Evolutionary conservation across 1,139 yeast genomes (phyloP).

Genomic region (Kodamaea sp.): DNA sequence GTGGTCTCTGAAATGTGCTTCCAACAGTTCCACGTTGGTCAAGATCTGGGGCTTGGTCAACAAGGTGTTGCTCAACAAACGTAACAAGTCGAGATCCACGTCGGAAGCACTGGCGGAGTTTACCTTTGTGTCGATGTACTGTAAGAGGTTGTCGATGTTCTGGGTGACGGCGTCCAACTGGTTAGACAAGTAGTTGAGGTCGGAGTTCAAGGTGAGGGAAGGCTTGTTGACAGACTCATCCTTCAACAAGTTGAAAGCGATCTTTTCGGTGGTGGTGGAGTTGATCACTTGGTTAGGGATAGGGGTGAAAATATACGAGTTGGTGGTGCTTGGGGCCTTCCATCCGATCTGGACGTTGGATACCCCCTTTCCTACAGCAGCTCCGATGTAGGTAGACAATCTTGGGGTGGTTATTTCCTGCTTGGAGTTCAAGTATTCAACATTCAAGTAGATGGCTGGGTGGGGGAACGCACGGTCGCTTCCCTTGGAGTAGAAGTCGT

Average conservation of each 20-base stretch:
- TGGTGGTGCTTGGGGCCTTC: conserved; percentile 33
- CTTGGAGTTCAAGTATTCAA: conserved; percentile 37
- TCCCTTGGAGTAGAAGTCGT: conserved; percentile 78
- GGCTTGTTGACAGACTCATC: conserved; percentile 21
- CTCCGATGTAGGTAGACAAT: conserved; percentile 72
- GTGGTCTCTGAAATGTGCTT: conserved; percentile 66
- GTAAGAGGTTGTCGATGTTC: conserved; percentile 54
- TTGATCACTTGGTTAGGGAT: conserved; percentile 68
- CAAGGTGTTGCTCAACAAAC: conserved; percentile 64
- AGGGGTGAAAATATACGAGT: conserved; percentile 75
- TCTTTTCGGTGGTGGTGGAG: conserved; percentile 58
- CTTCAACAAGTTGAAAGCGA: conserved; percentile 48
- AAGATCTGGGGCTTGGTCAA: conserved; percentile 59
- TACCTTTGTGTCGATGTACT: conserved; percentile 45
- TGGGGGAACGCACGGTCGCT: conserved; percentile 68
- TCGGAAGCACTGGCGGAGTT: conserved; percentile 49
- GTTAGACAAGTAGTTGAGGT: conserved; percentile 46
- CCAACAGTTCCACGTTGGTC: conserved; percentile 58
- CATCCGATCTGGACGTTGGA: conserved; percentile 51
- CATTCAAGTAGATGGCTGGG: conserved; percentile 80
- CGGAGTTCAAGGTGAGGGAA: conserved; percentile 22
- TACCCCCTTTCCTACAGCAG: conserved; percentile 63
- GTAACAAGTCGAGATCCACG: conserved; percentile 57
- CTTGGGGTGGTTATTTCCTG: conserved; percentile 41
- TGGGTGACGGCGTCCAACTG: conserved; percentile 57